A percentile compares a stretch with the other conserved stretches of the same genome.
Conservation (phyloP, 371 early-diverging fungal genomes). For the Mortierella sp. region DNA sequence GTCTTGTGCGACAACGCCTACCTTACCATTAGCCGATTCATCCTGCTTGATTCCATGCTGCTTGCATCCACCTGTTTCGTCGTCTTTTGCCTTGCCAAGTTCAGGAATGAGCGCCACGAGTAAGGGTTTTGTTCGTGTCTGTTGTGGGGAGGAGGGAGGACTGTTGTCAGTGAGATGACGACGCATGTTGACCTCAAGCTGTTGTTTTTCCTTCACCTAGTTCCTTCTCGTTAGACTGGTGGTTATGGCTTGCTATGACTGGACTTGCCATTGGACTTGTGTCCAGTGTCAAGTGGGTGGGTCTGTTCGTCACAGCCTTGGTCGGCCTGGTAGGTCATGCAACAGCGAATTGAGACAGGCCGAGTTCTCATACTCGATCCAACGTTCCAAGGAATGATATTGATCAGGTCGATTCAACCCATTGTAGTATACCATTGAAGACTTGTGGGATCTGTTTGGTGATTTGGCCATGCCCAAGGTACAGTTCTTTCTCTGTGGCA, state of each 20-base stretch:
- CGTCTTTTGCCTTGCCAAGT: slow-evolving; percentile 80
- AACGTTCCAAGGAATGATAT: too few species aligned
- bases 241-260: slow-evolving; percentile 85
- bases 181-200: too few species aligned
- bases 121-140: slow-evolving; percentile 51
- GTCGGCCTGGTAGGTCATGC: slow-evolving; percentile 80
- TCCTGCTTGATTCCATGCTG: slow-evolving; percentile 98
- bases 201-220: slow-evolving; percentile 48
- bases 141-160: too few species aligned
- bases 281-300: slow-evolving; percentile 99
- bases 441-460: slow-evolving; percentile 94
- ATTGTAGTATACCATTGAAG: slow-evolving; percentile 85
- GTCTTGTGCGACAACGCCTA: slow-evolving; percentile 90
- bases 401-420: neutral
- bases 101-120: slow-evolving; percentile 78
- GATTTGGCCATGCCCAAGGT: slow-evolving; percentile 79
- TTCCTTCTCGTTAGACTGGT: slow-evolving; percentile 89
- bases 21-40: slow-evolving; percentile 92
- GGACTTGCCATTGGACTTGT: slow-evolving; percentile 95
- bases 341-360: too few species aligned
- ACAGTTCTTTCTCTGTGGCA: too few species aligned
- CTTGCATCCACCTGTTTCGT: slow-evolving; percentile 91
- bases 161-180: too few species aligned
- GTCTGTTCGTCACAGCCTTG: slow-evolving; percentile 93
- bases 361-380: too few species aligned